phyloP scores from a whole-genome alignment of 306 rosid species.

The Begonia peltatifolia region DNA sequence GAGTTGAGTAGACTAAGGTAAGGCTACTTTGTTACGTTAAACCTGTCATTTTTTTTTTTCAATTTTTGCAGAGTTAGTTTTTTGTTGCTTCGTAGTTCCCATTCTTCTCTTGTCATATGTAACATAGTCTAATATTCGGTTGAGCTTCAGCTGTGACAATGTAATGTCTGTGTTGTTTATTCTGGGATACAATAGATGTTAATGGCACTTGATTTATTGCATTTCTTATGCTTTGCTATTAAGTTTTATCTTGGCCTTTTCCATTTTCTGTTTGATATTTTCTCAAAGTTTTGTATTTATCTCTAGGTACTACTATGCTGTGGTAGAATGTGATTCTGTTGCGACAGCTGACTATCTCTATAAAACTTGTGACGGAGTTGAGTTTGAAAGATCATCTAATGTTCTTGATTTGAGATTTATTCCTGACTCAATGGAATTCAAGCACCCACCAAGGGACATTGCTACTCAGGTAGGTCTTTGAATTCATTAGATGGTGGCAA shows the following conservation, averaged over 20 bases:
- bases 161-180: no score
- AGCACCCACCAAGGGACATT: conserved; percentile 54
- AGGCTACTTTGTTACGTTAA: background rate
- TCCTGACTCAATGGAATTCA: conserved; percentile 67
- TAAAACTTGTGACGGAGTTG: conserved; percentile 70
- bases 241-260: background rate
- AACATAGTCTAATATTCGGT: no score
- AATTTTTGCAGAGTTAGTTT: no score
- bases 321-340: conserved; percentile 73
- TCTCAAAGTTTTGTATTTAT: background rate
- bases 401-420: conserved; percentile 81
- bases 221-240: no score
- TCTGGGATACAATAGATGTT: no score
- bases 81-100: no score
- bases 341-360: conserved; percentile 70
- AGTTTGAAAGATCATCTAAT: conserved; percentile 62
- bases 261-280: background rate
- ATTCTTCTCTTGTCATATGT: no score
- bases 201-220: no score
- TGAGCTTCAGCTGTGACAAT: no score
- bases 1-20: conserved; percentile 76
- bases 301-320: conserved; percentile 67
- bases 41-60: no score
- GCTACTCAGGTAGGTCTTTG: conserved; percentile 55
- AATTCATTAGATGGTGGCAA: no score